Percentiles rank a stretch among this genome's conserved stretches.
Conservation (phyloP, 306 rosid genomes). For the Lagenaria siceraria region DNA sequence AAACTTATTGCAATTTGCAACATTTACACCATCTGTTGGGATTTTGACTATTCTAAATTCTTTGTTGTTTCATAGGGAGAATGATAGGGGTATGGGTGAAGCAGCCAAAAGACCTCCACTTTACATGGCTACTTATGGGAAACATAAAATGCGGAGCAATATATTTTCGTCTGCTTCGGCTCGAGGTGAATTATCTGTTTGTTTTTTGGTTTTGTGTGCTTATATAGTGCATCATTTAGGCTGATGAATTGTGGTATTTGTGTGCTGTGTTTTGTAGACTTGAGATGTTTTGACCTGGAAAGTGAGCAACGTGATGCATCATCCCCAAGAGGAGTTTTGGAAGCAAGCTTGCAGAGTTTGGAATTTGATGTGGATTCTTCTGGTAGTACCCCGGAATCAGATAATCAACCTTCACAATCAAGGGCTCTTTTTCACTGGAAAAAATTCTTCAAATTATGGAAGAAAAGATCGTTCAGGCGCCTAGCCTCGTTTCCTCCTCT, state of each 20-base stretch:
- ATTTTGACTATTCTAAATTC: background rate
- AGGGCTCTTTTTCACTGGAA: constrained; percentile 29
- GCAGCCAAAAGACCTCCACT: constrained; percentile 6
- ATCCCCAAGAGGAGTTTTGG: constrained; percentile 85
- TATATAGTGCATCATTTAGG: background rate
- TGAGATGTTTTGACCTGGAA: constrained; percentile 44
- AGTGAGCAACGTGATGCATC: constrained; percentile 41
- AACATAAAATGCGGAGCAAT: constrained; percentile 9
- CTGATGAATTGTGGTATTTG: constrained; percentile 1
- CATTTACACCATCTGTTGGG: background rate
- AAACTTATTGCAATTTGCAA: background rate
- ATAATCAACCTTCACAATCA: constrained; percentile 14
- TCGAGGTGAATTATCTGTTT: constrained; percentile 30
- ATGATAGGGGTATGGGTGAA: background rate
- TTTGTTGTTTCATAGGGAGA: constrained; percentile 19
- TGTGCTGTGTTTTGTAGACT: constrained; percentile 29
- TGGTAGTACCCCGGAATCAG: constrained; percentile 10
- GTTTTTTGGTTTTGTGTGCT: background rate
- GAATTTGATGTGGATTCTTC: constrained; percentile 16
- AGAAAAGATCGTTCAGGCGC: constrained; percentile 24
- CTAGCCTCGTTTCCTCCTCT: constrained; percentile 36
- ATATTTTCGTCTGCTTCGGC: constrained; percentile 26
- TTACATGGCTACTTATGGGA: constrained; percentile 1
- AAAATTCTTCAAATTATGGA: constrained; percentile 36
- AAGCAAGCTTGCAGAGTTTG: constrained; percentile 23